Conservation (phyloP, 257 asterid species). For the Lycium barbarum region DNA sequence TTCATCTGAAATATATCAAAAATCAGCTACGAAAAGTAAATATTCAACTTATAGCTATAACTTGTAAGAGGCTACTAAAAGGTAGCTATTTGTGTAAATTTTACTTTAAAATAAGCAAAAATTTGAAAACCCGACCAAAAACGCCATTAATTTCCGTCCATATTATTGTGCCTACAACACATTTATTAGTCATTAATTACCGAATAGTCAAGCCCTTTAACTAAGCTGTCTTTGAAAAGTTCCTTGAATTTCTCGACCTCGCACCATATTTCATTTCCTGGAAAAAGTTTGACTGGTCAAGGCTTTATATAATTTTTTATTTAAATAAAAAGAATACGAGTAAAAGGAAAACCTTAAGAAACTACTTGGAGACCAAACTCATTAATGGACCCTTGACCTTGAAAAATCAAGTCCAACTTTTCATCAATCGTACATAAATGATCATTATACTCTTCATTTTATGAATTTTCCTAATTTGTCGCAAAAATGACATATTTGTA, state of each 20-base stretch:
- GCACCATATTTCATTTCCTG: background rate
- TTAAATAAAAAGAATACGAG: background rate
- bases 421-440: background rate
- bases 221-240: background rate
- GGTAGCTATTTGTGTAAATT: too few species aligned
- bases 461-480: too few species aligned
- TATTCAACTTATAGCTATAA: too few species aligned
- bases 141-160: too few species aligned
- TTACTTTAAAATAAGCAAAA: too few species aligned
- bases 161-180: background rate
- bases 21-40: too few species aligned
- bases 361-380: background rate
- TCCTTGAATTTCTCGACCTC: background rate
- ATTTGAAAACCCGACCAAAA: too few species aligned
- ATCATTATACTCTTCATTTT: background rate
- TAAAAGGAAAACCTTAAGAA: slow-evolving; percentile 5
- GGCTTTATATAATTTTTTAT: background rate
- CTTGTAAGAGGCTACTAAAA: too few species aligned
- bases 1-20: too few species aligned
- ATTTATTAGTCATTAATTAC: slow-evolving; percentile 1
- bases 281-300: slow-evolving; percentile 20
- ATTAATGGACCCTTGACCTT: slow-evolving; percentile 14
- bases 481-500: too few species aligned
- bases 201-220: background rate
- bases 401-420: background rate